A percentile compares a stretch with the other conserved stretches of the same genome.
These are phyloP conservation scores for Begonia peltatifolia DNA, from an alignment of 306 rosid genomes.

Conservation along the genomic window DNA sequence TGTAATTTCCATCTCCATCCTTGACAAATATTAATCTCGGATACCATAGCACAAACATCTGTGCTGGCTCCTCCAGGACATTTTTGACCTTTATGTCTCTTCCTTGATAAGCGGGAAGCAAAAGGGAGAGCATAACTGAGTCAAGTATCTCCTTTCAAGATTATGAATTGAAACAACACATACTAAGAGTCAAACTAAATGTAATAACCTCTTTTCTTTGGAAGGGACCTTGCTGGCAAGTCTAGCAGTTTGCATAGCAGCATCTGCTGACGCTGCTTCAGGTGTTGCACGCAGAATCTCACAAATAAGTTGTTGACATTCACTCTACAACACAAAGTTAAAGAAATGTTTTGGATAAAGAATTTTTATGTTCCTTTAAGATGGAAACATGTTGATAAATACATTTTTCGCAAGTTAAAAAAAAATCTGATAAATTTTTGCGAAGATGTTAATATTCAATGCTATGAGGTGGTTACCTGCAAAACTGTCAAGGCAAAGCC, in stretches of 20 bases:
- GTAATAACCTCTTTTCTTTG: slow-evolving; percentile 71
- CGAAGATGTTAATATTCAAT: not conserved
- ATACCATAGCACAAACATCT: too few relatives aligned
- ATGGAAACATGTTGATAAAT: too few relatives aligned
- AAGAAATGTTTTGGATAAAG: not conserved
- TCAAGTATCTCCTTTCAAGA: too few relatives aligned
- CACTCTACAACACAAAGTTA: slow-evolving; percentile 46
- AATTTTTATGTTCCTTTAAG: too few relatives aligned
- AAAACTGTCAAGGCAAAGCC: slow-evolving; percentile 92
- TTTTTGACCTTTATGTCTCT: too few relatives aligned
- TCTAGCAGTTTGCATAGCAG: slow-evolving; percentile 98
- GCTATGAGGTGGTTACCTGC: slow-evolving; percentile 40
- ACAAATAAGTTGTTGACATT: slow-evolving; percentile 98
- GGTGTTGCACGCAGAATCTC: slow-evolving; percentile 99
- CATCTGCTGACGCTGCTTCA: slow-evolving; percentile 98
- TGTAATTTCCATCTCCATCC: too few relatives aligned
- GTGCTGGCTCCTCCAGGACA: too few relatives aligned
- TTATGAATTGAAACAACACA: not conserved
- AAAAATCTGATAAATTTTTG: too few relatives aligned
- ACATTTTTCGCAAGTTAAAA: too few relatives aligned
- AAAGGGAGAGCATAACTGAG: too few relatives aligned
- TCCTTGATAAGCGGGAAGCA: too few relatives aligned
- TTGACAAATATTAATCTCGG: too few relatives aligned
- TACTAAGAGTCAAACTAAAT: not conserved
- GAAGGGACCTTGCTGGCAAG: slow-evolving; percentile 91